Conservation (phyloP, 495 filamentous ascomycete genomes). For the Pyrenula aspistea region DNA sequence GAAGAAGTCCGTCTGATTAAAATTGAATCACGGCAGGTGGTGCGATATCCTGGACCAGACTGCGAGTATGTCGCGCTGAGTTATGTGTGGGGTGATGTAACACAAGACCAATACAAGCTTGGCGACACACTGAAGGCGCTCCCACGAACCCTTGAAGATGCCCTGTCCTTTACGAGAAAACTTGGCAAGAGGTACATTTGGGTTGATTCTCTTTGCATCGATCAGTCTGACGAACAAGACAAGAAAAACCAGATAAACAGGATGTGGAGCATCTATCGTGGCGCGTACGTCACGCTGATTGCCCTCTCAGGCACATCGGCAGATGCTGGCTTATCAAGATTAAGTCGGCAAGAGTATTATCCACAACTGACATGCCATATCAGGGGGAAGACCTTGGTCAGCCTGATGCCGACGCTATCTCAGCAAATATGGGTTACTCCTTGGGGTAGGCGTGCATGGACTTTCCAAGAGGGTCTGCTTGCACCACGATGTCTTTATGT, state of each 20-base stretch:
- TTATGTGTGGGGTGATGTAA: slow-evolving; percentile 5
- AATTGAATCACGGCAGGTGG: not conserved
- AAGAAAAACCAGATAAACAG: slow-evolving; percentile 16
- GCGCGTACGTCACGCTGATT: slow-evolving; percentile 17
- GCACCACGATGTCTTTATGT: not conserved
- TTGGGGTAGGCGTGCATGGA: not conserved
- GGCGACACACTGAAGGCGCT: not conserved
- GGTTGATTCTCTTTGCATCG: slow-evolving; percentile 25
- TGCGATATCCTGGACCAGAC: not conserved
- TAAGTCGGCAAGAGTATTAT: too few relatives aligned
- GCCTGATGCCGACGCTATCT: slow-evolving; percentile 2
- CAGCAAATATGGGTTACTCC: not conserved
- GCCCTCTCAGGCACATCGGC: slow-evolving; percentile 6
- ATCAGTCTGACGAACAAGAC: slow-evolving; percentile 15
- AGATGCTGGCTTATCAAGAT: slow-evolving; percentile 1
- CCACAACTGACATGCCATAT: slow-evolving; percentile 1
- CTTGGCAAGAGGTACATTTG: slow-evolving; percentile 21
- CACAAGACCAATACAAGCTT: not conserved
- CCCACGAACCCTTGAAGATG: slow-evolving; percentile 15
- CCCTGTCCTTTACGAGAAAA: slow-evolving; percentile 11
- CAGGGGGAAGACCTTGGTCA: slow-evolving; percentile 1
- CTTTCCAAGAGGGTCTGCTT: not conserved
- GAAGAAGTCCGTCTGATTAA: not conserved
- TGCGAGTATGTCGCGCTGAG: slow-evolving; percentile 3
- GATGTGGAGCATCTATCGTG: slow-evolving; percentile 14